Evolutionary conservation across 768 basidiomycete genomes (phyloP), one percentile per base, ranked within the genome.

Genomic region (Rhodosporidiobolus sp.): DNA sequence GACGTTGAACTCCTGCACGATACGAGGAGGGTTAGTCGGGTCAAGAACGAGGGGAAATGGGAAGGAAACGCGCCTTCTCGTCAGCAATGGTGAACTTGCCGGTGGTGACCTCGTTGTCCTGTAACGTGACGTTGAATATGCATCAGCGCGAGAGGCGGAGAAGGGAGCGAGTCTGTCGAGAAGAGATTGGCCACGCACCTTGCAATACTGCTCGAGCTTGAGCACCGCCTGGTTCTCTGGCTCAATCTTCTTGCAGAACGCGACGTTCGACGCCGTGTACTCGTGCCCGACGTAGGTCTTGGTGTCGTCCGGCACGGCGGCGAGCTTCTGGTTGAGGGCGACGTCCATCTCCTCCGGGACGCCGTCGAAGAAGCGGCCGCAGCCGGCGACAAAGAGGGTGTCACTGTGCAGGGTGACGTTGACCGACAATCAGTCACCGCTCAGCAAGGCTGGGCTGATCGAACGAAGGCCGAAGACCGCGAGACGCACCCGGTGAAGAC

Each of bases 301-400:
- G 2, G 94, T 97, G 66, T 87, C 83, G 77, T 89, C 84, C 0
- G 94, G 94, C 30, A 97, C 85, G 0, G 85, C 85, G 20, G 84
- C 88, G 67, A 97, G 85, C 26, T 69, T 70, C 78, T 90, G 87
- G 38, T 84, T 84, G 10, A 90, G 82, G 4, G 94, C 89, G 0
- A 83, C 81, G 77, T 90, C 84, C 95, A 98, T 98, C 81, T 83
- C 82, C 32, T 79, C 72, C 5, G 82, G 76, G 20, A 79, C 80
- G 24, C 81, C 91, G 79, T 97, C 94, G 79, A 96, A 96, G 87
- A 97, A 98, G 34, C 92, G 87, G 35, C 95, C 95, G 79, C 91
- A 94, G 16, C 12, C 89, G 85, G 63, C 86, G 86, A 49, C 77
- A 83, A 68, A 89, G 80, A 24, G 26, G 63, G 75, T 89, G 80